Evolutionary conservation across 106 monocot species (phyloP), one percentile per base, ranked within the genome.

Genomic region (Apostasia ramifera): DNA sequence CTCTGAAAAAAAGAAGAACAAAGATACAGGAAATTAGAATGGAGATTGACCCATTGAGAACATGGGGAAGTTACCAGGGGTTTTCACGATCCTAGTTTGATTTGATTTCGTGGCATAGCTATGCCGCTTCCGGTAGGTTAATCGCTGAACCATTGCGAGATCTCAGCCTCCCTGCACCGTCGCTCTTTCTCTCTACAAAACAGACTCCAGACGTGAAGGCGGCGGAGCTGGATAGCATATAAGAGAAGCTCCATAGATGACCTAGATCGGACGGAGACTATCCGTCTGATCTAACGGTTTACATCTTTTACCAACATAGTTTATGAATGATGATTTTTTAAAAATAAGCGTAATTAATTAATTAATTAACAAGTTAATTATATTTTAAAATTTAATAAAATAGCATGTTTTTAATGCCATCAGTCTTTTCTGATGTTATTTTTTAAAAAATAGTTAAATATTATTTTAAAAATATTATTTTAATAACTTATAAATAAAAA

Each of bases 51-150:
- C 57, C 1, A 12, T 5, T 14, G 5, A 57, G 44, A 44, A 46
- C 59, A 47, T 8, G 8, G 37, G 1, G 57, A 51, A 4, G 44
- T 10, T 70, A 85, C 94, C 85, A 53, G 91, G 94, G 61, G 94
- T 94, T 68, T 94, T 91, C 63, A 94, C 91, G 66, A 90, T 79
- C 68, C 94, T 63, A 37, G 84, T 87, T 70, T 94, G 90, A 57
- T 94, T 94, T 44, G 90, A 94, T 66, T 91, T 90, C 59, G 94
- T 94, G 76, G 94, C 94, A 67, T 94, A 94, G 77, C 94, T 91
- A 60, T 91, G 90, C 41, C 94, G 75, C 90, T 81, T 87, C 12
- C 94, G 66, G 63, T 94, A 94, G 2, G 90, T 91, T 42, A 94
- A 71, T n/a, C 94, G 75, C 79, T 94, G 94, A 63, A 94, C 94